A percentile compares a stretch with the other conserved stretches of the same genome.
Conservation (phyloP, 768 basidiomycete species). For the Suillus subluteus region DNA sequence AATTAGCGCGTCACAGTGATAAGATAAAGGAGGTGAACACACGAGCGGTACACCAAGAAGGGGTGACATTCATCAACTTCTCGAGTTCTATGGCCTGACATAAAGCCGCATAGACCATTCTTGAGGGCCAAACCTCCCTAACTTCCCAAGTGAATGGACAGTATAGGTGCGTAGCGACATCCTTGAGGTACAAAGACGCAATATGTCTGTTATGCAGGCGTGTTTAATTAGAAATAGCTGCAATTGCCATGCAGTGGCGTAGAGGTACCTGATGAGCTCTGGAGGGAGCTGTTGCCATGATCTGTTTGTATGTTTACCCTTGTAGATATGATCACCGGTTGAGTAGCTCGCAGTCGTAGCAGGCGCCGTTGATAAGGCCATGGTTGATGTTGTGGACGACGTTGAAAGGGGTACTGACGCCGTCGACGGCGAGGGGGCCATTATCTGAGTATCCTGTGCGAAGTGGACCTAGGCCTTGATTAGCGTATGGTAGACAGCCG, state of each 20-base stretch:
- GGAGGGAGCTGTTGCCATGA: slow-evolving; percentile 66
- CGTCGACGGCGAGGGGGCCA: slow-evolving; percentile 23
- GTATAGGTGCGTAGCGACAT: slow-evolving; percentile 46
- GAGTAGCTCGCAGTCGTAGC: slow-evolving; percentile 27
- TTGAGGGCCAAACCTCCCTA: slow-evolving; percentile 60
- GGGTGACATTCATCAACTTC: slow-evolving; percentile 64
- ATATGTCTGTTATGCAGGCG: slow-evolving; percentile 26
- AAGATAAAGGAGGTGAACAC: slow-evolving; percentile 33
- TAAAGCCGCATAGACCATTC: slow-evolving; percentile 63
- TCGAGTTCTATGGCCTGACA: slow-evolving; percentile 67
- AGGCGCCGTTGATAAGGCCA: slow-evolving; percentile 21
- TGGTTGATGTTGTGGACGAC: slow-evolving; percentile 12
- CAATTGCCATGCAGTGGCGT: slow-evolving; percentile 31
- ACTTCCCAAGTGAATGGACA: slow-evolving; percentile 52
- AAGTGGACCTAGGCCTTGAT: slow-evolving; percentile 40
- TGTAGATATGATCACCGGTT: slow-evolving; percentile 43
- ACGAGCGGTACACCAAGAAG: slow-evolving; percentile 64
- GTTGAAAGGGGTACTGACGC: slow-evolving; percentile 23
- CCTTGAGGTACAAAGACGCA: slow-evolving; percentile 56
- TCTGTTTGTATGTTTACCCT: slow-evolving; percentile 59
- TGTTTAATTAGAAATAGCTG: slow-evolving; percentile 7
- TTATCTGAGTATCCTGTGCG: slow-evolving; percentile 37
- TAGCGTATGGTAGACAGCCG: slow-evolving; percentile 41
- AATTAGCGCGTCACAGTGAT: slow-evolving; percentile 15
- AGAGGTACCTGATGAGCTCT: slow-evolving; percentile 61